phyloP scores from a whole-genome alignment of 345 rosid genomes.

The Bruguiera parviflora region DNA sequence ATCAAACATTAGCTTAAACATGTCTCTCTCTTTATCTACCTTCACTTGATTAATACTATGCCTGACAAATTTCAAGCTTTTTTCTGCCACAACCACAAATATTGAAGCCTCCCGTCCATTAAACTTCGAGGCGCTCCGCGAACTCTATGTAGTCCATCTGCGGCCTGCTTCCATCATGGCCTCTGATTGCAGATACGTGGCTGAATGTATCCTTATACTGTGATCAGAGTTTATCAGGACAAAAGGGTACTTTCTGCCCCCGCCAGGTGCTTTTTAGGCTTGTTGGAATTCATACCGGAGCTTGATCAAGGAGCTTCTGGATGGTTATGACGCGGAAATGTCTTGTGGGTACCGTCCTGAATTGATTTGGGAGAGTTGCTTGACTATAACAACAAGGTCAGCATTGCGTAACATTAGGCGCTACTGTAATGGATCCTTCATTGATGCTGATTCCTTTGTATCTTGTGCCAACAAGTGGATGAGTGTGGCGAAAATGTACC shows the following conservation, averaged over 20 bases:
- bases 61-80: constrained; percentile 6
- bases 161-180: constrained; percentile 14
- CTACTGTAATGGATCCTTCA: constrained; percentile 30
- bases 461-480: constrained; percentile 27
- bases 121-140: constrained; percentile 21
- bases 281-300: constrained; percentile 32
- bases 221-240: constrained; percentile 32
- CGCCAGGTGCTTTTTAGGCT: constrained; percentile 13
- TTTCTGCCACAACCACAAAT: constrained; percentile 5
- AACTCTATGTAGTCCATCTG: constrained; percentile 6
- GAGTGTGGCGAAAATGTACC: constrained; percentile 8
- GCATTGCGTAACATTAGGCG: constrained; percentile 21
- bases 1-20: constrained; percentile 1
- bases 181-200: constrained; percentile 18
- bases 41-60: constrained; percentile 4
- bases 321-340: constrained; percentile 28
- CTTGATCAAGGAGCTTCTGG: constrained; percentile 12
- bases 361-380: constrained; percentile 24
- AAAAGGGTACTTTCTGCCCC: constrained; percentile 30
- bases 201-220: constrained; percentile 26
- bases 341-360: constrained; percentile 28
- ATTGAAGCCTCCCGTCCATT: constrained; percentile 27
- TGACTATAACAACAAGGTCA: constrained; percentile 26
- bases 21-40: constrained; percentile 14
- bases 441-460: constrained; percentile 17